Base-by-base conservation (phyloP, 2,329 filamentous ascomycete species). In the Alternaria metachromatica region DNA sequence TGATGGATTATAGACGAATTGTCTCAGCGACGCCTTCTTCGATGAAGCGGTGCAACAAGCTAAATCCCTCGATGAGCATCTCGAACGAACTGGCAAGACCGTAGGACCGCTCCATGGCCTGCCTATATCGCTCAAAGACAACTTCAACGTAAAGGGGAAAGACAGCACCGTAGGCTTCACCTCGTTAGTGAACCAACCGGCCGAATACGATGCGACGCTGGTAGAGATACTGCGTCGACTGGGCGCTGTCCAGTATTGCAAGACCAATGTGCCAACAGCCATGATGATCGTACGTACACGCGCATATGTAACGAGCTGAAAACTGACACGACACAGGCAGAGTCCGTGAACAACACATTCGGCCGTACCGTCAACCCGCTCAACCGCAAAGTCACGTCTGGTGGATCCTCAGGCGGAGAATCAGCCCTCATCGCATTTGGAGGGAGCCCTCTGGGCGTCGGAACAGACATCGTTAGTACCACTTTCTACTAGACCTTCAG, bases 61-160 rank as follows among this genome's bases (percentile, higher is more conserved):
- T 4, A 82, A 84, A 65, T 78, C 83, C 41, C 81, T 88, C 0
- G 87, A 89, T 71, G 80, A 83, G 1, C 81, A 87, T 61, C 80
- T 86, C 5, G 67, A 77, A 20, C 78, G 76, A 53, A 84, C 80
- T 12, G 83, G 82, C 25, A 77, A 81, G 65, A 76, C 83, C 0
- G 78, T 85, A 41, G 91, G 91, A 0, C 89, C 90, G 2, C 83
- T 93, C 2, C 90, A 93, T 76, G 91, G 89, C 75, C 62, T 91
- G 0, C 88, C 88, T 0, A 81, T 91, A 51, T 87, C 89, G 0
- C 83, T 93, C 50, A 93, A 93, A 72, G 90, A 93, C 79, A 89
- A 90, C 72, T 90, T 92, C 82, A 86, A 91, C 62, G 80, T 91
- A 13, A 75, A 77, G 3, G 88, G 88, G 6, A 82, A 88, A 12